Base-by-base conservation (phyloP, 495 filamentous ascomycete species). In the Choiromyces venosus region DNA sequence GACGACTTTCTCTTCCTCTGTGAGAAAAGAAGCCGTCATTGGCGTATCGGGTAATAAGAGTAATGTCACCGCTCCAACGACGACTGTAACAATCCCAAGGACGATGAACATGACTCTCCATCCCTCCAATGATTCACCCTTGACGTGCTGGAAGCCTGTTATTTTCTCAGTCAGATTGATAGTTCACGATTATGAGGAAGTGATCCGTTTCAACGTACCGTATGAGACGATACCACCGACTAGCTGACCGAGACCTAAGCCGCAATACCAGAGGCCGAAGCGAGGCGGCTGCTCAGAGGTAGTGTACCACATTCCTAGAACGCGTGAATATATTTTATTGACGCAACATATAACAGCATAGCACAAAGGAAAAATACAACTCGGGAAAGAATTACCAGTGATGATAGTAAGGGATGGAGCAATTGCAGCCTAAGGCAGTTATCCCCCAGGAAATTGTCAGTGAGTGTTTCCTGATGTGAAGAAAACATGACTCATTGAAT, bases 81-180 rank as follows among this genome's bases (percentile, higher is more conserved):
- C 36, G 16, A 91, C 77, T 7, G 89, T 91, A 35, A 89, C 75
- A 21, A 85, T 71, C 5, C 89, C 89, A 40, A 90, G 84, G 33
- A 86, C 84, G 52, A 91, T 80, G 74, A 90, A 90, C 88, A 90
- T 90, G 74, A 87, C 85, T 9, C 84, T 82, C 89, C 89, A 91
- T 16, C 89, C 87, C 5, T 83, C 79, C 25, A 91, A 83, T 4
- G 74, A 35, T 18, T 79, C 71, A 61, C 80, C 76, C 36, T 80
- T 75, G 9, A 89, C 83, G 68, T 89, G 86, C 81, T 91, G 89
- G 74, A 88, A 88, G 21, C 82, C 74, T 75, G 66, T 52, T 46
- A 18, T n/a, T 39, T 64, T 29, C 73, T 75, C 68, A 37, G 35
- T 25, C 35, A 61, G 33, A 69, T 46, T 19, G 29, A 5, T 40